Evolutionary conservation across 2,329 filamentous ascomycete species (phyloP), one percentile per base, ranked within the genome.

Genomic region (Cephalotrichum gorgonifer): DNA sequence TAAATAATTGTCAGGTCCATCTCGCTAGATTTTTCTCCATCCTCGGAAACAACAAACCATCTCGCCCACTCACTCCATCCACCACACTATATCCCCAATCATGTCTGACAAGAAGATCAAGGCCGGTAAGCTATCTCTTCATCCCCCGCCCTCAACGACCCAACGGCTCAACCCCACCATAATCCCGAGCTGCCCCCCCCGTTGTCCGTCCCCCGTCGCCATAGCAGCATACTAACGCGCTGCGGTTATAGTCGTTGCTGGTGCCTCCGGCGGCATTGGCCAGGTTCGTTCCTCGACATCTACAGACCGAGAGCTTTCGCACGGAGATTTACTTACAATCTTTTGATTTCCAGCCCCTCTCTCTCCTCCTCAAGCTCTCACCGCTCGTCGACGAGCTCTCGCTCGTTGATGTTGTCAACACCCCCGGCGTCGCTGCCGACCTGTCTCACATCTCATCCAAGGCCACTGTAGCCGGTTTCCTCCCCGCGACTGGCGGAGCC

Each of bases 371-470:
- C 67, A 98, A 98, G 81, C 81, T 86, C 58, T 87, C 78, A 64
- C 86, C 89, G 56, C 81, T 88, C 63, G 78, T 98, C 62, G 85
- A 91, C 62, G 88, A 97, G 75, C 87, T 98, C 61, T 78, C 89
- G 53, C 86, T 98, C 61, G 98, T 96, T 78, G 93, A 98, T 95
- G 90, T 98, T 58, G 91, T 97, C 71, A 96, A 97, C 80, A 94
- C 89, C 46, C 90, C 89, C 60, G 93, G 93, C 71, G 93, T 98
- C 64, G 88, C 90, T 56, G 83, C 91, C 62, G 93, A 98, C 68
- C 83, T 98, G 53, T 96, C 90, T 53, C 93, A 98, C 78, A 97
- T 98, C 72, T 95, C 91, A 52, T 88, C 89, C 54, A 78, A 80
- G 59, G 91, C 93, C 56, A 88, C 86, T 78, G 81, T 91, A 59